Conservation (phyloP, 2,329 filamentous ascomycete species). For the Ceratocystis ficicola region DNA sequence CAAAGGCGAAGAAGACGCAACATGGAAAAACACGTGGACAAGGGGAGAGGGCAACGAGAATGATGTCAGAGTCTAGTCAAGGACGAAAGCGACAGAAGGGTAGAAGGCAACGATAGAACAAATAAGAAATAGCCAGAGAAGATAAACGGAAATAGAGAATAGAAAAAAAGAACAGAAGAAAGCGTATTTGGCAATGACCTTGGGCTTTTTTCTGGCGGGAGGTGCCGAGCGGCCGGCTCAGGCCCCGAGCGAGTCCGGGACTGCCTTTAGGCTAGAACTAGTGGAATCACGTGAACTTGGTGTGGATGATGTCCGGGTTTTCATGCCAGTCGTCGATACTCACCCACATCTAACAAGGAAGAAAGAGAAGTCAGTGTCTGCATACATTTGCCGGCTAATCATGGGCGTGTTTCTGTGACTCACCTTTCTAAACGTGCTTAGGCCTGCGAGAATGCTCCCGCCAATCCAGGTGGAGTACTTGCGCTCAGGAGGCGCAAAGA, state of each 20-base stretch:
- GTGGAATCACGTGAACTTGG: slow-evolving; percentile 73
- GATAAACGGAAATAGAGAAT: slow-evolving; percentile 14
- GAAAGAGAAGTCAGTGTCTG: neutral
- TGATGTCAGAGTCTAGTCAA: neutral
- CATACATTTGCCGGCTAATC: slow-evolving; percentile 16
- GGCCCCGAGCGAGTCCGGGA: neutral
- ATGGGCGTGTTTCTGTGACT: slow-evolving; percentile 26
- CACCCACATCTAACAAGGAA: slow-evolving; percentile 83
- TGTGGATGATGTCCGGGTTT: slow-evolving; percentile 97
- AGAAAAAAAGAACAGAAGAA: neutral
- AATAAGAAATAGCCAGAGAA: neutral
- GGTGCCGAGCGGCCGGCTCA: neutral
- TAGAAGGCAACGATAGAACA: neutral
- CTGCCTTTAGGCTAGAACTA: neutral
- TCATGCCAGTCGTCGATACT: slow-evolving; percentile 99
- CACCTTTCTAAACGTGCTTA: slow-evolving; percentile 98
- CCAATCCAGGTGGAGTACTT: slow-evolving; percentile 99
- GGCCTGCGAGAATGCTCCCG: slow-evolving; percentile 85
- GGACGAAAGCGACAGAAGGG: too few species aligned
- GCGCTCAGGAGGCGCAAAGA: slow-evolving; percentile 91
- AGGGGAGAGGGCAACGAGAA: neutral
- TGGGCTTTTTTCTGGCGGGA: neutral
- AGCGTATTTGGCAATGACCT: neutral
- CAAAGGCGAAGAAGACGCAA: neutral
- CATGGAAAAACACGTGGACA: neutral